phyloP scores from a whole-genome alignment of 2,329 filamentous ascomycete genomes.

The Zopfia rhizophila region DNA sequence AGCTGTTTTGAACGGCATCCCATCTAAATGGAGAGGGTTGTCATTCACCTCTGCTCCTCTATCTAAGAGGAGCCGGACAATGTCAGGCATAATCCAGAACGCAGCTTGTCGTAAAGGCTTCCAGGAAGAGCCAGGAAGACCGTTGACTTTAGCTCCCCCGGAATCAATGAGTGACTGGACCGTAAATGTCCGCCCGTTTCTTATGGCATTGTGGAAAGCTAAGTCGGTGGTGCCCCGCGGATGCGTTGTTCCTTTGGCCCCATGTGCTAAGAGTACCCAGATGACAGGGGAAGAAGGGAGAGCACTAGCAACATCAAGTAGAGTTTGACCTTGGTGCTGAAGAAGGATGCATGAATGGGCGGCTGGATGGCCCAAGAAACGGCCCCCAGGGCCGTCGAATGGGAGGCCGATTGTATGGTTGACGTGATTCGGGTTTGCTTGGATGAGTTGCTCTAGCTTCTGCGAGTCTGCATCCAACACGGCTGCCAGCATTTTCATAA shows the following conservation, averaged over 20 bases:
- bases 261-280: slow-evolving; percentile 40
- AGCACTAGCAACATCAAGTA: slow-evolving; percentile 45
- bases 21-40: slow-evolving; percentile 17
- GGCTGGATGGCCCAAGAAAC: slow-evolving; percentile 39
- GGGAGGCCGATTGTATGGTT: slow-evolving; percentile 44
- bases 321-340: slow-evolving; percentile 42
- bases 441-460: slow-evolving; percentile 38
- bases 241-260: slow-evolving; percentile 42
- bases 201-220: slow-evolving; percentile 49
- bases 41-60: slow-evolving; percentile 42
- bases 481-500: slow-evolving; percentile 43
- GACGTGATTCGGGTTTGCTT: slow-evolving; percentile 34
- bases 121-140: slow-evolving; percentile 36
- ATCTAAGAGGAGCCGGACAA: slow-evolving; percentile 42
- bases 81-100: slow-evolving; percentile 42
- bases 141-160: slow-evolving; percentile 38
- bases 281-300: slow-evolving; percentile 38
- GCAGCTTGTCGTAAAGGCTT: slow-evolving; percentile 44
- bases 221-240: slow-evolving; percentile 42
- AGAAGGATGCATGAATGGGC: slow-evolving; percentile 38
- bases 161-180: slow-evolving; percentile 39
- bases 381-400: slow-evolving; percentile 33
- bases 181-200: slow-evolving; percentile 41
- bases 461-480: slow-evolving; percentile 35
- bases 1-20: slow-evolving; percentile 27